Conservation (phyloP, 2,329 filamentous ascomycete species). For the Arthrobotrys sphaeroides region DNA sequence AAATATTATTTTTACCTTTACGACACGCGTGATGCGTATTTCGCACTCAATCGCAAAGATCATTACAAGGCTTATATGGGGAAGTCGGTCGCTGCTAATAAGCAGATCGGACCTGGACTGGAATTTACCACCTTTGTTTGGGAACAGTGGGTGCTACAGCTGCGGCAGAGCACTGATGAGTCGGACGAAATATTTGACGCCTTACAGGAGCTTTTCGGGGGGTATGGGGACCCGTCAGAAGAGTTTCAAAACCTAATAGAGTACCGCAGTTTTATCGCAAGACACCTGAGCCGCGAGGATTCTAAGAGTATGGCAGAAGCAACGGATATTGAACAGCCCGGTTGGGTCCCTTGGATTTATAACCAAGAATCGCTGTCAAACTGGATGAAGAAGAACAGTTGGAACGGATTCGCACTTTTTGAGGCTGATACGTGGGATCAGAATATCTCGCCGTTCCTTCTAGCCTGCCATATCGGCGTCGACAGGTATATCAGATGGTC, state of each 20-base stretch:
- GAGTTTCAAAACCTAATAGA: not conserved
- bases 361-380: not conserved
- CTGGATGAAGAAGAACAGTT: not conserved
- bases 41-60: not conserved
- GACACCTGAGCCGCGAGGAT: not conserved
- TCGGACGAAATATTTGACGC: not conserved
- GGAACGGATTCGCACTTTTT: not conserved
- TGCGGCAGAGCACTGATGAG: not conserved
- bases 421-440: not conserved
- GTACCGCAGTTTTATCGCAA: not conserved
- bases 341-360: not conserved
- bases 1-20: not conserved
- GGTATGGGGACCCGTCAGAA: not conserved
- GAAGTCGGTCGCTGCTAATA: not conserved
- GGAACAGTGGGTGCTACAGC: slow-evolving; percentile 2
- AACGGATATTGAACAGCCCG: no score
- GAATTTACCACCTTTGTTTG: slow-evolving; percentile 1
- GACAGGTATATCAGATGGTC: not conserved
- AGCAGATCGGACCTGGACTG: not conserved
- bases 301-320: no score
- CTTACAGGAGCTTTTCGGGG: not conserved
- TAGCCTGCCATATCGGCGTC: not conserved
- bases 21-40: not conserved
- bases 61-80: no score
- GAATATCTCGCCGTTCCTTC: not conserved